A percentile compares a stretch with the other conserved stretches of the same genome.
phyloP scores from a whole-genome alignment of 495 filamentous ascomycete species.

The Trichoderma erinaceum region DNA sequence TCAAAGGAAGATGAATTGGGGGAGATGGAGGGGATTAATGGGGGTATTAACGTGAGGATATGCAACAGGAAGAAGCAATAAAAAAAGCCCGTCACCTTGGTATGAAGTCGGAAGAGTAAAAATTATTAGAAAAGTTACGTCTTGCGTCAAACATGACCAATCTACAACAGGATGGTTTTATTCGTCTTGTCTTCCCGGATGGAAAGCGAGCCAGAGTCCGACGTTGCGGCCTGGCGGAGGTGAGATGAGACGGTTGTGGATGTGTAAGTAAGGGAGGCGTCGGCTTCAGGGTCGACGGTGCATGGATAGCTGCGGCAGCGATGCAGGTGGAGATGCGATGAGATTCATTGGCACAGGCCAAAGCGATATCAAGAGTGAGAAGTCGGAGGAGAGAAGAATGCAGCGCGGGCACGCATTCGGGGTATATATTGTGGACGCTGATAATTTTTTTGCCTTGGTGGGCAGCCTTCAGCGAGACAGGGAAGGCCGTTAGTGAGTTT shows the following conservation, averaged over 20 bases:
- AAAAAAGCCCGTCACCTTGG: conserved; percentile 49
- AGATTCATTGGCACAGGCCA: conserved; percentile 15
- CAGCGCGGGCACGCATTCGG: conserved; percentile 11
- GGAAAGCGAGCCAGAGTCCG: conserved; percentile 2
- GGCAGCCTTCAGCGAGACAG: conserved; percentile 3
- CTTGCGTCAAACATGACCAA: conserved; percentile 48
- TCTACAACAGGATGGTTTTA: conserved; percentile 11
- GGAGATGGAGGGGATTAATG: conserved; percentile 5
- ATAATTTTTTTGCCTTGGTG: background rate
- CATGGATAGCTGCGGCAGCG: background rate
- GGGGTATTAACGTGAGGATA: conserved; percentile 33
- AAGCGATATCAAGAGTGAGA: background rate
- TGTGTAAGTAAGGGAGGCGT: background rate
- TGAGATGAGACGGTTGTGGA: background rate
- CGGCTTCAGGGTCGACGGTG: background rate
- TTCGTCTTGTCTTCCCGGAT: background rate
- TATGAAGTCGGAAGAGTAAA: conserved; percentile 51
- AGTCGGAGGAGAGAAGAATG: conserved; percentile 11
- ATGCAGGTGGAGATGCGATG: conserved; percentile 5
- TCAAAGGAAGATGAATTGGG: background rate
- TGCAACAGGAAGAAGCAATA: conserved; percentile 35
- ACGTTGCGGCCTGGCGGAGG: conserved; percentile 11
- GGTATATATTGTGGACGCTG: conserved; percentile 13
- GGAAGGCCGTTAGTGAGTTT: background rate
- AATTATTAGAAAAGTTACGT: conserved; percentile 39